Evolutionary conservation across 2,329 filamentous ascomycete genomes (phyloP).

Genomic region (Neurospora sp.): DNA sequence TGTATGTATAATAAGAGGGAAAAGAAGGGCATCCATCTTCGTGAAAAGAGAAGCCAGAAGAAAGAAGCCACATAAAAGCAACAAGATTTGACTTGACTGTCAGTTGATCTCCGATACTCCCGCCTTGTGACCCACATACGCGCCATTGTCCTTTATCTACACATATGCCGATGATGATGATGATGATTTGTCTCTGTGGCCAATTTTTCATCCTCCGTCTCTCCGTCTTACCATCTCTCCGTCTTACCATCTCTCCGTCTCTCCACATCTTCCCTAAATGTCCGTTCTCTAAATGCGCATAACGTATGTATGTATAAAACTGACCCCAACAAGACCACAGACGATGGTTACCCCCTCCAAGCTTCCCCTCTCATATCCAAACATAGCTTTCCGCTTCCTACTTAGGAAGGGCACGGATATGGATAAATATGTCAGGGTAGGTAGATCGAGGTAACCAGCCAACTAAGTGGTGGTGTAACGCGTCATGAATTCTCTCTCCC

Average conservation of each 20-base stretch:
- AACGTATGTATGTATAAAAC: not conserved
- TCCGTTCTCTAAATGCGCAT: not conserved
- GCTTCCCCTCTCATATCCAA: not conserved
- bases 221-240: not conserved
- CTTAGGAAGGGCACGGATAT: not conserved
- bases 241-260: not conserved
- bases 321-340: not conserved
- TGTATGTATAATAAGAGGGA: not conserved
- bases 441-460: not conserved
- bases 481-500: not conserved
- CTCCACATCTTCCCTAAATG: too few relatives aligned
- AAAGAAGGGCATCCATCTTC: not conserved
- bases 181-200: not conserved
- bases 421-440: not conserved
- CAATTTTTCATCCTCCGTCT: not conserved
- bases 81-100: not conserved
- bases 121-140: not conserved
- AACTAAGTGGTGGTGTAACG: not conserved
- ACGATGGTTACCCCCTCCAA: not conserved
- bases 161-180: not conserved
- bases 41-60: too few relatives aligned
- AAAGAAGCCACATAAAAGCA: not conserved
- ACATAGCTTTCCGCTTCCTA: not conserved
- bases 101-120: not conserved
- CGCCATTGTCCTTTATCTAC: not conserved